Base-by-base conservation (phyloP, 73 alveolate genomes). In the Paramecium bursaria region DNA sequence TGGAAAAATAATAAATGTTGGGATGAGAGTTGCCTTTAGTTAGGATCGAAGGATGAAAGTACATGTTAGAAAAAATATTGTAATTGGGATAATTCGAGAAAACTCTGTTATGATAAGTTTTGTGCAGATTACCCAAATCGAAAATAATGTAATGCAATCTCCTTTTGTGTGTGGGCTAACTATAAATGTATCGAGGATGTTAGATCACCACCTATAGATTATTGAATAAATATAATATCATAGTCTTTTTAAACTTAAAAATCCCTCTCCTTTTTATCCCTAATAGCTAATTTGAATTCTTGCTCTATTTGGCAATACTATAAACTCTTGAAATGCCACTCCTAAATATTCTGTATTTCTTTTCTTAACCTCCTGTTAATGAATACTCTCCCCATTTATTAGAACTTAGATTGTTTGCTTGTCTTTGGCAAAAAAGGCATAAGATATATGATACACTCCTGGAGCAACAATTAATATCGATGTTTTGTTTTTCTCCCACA, bases 401-500 rank as follows among this genome's bases (percentile, higher is more conserved):
- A 67, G 35, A 15, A 67, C 39, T 1, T 42, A 67, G 11, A 67
- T 46, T 11, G 23, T 33, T 67, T 67, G n/a, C 27, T 67, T 67
- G 19, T 67, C 82, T 67, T 42, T 31, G 2, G 82, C 26, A 47
- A 67, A 67, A 42, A 67, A 67, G 1, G 47, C 82, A 39, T 67
- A 67, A 17, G 53, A 22, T n/a, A 96, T 77, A 87, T 97, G 98
- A 89, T 97, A 97, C 31, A 97, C 96, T 9, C 99, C 99, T 39
- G 98, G 98, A 17, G 96, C 97, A 27, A 93, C 98, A 9, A 93
- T 79, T 27, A 86, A 85, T 39, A 97, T 91, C 7, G 92, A 67
- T 17, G 97, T 86, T 85, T 94, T 96, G 79, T 90, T 97, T 74
- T 93, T 92, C 88, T 97, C 99, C 99, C 99, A 97, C 11, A 95